These are phyloP conservation scores for Ceratonia siliqua DNA, from an alignment of 306 rosid genomes.

Conservation along the genomic window DNA sequence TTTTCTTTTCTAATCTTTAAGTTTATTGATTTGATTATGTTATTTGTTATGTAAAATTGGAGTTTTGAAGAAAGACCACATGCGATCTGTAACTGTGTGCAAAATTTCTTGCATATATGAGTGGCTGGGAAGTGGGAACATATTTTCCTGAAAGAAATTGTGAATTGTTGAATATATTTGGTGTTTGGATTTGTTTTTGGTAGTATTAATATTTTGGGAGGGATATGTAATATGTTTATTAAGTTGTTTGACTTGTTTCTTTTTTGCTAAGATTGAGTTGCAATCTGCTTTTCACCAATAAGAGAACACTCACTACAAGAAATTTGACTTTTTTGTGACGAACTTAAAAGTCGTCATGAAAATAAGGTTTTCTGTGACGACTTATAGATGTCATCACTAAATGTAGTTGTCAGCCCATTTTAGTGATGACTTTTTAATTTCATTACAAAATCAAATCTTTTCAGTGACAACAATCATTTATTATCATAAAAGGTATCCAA, in stretches of 20 bases:
- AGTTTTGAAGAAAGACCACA: constrained; percentile 8
- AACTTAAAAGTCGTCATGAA: too few relatives aligned
- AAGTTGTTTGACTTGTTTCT: constrained; percentile 24
- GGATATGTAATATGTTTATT: neutral
- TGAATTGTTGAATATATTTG: neutral
- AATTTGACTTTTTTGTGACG: too few relatives aligned
- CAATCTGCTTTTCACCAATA: constrained; percentile 78
- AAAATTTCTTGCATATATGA: neutral
- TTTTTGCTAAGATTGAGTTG: constrained; percentile 68
- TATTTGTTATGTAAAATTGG: constrained; percentile 8
- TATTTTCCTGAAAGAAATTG: neutral
- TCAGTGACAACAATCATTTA: too few relatives aligned
- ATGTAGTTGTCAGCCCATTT: too few relatives aligned
- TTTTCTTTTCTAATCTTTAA: neutral
- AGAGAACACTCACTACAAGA: too few relatives aligned
- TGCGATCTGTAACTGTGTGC: constrained; percentile 30
- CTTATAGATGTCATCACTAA: too few relatives aligned
- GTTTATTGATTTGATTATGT: constrained; percentile 28
- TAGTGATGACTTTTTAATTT: too few relatives aligned
- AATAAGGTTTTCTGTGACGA: too few relatives aligned
- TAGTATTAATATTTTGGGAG: constrained; percentile 6
- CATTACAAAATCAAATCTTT: too few relatives aligned
- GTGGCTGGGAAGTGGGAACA: neutral
- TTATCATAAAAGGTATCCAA: too few relatives aligned
- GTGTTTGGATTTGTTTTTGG: constrained; percentile 18